A percentile compares a stretch with the other conserved stretches of the same genome.
phyloP scores from a whole-genome alignment of 1,284 basidiomycete genomes.

The Cerrena zonata region DNA sequence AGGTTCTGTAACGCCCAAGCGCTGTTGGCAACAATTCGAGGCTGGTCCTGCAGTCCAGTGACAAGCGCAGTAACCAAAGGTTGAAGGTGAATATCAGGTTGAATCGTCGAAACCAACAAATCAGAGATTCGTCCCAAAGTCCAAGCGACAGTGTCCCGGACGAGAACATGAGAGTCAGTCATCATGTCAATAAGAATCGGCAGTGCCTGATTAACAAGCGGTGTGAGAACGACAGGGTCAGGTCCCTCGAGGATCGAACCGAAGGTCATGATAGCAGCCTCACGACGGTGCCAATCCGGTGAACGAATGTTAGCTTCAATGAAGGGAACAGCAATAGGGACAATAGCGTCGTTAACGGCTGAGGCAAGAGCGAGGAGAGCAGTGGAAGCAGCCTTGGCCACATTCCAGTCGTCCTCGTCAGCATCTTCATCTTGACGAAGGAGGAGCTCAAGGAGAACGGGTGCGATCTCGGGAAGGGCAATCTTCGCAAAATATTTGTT shows the following conservation, averaged over 20 bases:
- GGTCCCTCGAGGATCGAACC: constrained; percentile 97
- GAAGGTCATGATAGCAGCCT: constrained; percentile 97
- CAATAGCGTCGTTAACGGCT: constrained; percentile 87
- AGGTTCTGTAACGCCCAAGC: constrained; percentile 97
- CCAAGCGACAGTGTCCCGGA: constrained; percentile 98
- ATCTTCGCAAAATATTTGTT: constrained; percentile 91
- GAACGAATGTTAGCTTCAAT: constrained; percentile 94
- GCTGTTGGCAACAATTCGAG: constrained; percentile 88
- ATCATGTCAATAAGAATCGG: constrained; percentile 96
- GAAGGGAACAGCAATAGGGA: constrained; percentile 92
- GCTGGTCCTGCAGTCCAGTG: constrained; percentile 73
- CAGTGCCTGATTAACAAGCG: constrained; percentile 90
- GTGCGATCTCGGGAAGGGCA: constrained; percentile 90
- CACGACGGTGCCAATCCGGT: constrained; percentile 89
- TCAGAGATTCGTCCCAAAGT: constrained; percentile 95
- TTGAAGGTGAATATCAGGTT: constrained; percentile 84
- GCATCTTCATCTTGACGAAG: constrained; percentile 95
- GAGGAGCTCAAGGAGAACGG: constrained; percentile 84
- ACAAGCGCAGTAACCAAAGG: constrained; percentile 82
- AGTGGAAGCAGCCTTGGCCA: constrained; percentile 95
- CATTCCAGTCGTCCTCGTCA: constrained; percentile 98
- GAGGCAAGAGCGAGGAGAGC: constrained; percentile 86
- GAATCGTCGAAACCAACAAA: constrained; percentile 80
- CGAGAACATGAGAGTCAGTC: constrained; percentile 77
- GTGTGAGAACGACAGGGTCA: constrained; percentile 78